Percentiles rank a stretch among this genome's conserved stretches.
These are phyloP conservation scores for Zymoseptoria tritici DNA, from an alignment of 2,329 filamentous ascomycete species.

Conservation along the genomic window DNA sequence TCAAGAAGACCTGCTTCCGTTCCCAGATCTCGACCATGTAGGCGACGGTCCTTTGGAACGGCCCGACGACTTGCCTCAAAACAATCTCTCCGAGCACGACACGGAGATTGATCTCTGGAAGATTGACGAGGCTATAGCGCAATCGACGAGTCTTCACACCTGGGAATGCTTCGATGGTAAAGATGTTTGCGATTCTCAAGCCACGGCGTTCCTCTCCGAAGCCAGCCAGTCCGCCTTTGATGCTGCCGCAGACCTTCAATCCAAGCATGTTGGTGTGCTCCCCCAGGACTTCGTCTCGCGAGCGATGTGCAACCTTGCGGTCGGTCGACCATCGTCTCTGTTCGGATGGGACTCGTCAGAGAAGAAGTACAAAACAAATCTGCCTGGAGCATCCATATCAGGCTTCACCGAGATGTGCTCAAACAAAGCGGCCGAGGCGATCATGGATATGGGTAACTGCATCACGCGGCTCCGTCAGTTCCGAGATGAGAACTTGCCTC, in stretches of 20 bases:
- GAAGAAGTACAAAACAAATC: slow-evolving; percentile 43
- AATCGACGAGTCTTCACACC: slow-evolving; percentile 45
- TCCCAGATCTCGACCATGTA: slow-evolving; percentile 35
- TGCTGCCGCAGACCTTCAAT: slow-evolving; percentile 46
- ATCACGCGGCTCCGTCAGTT: slow-evolving; percentile 16
- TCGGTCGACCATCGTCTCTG: slow-evolving; percentile 65
- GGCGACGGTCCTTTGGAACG: slow-evolving; percentile 22
- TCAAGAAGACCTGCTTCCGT: slow-evolving; percentile 12
- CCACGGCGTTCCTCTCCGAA: slow-evolving; percentile 57
- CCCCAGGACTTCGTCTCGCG: slow-evolving; percentile 32
- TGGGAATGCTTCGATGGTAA: slow-evolving; percentile 58
- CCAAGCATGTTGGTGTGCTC: slow-evolving; percentile 33
- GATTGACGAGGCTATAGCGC: slow-evolving; percentile 28
- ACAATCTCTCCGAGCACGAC: background rate
- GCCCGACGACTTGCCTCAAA: slow-evolving; percentile 21
- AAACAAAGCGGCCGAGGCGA: slow-evolving; percentile 46
- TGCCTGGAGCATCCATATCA: slow-evolving; percentile 41
- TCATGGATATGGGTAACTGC: slow-evolving; percentile 33
- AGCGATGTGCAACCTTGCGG: slow-evolving; percentile 57
- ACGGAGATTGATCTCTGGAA: slow-evolving; percentile 36
- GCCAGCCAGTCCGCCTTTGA: slow-evolving; percentile 60
- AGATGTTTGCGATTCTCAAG: slow-evolving; percentile 30
- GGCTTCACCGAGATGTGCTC: slow-evolving; percentile 44
- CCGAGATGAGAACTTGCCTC: slow-evolving; percentile 3
- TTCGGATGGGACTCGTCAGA: slow-evolving; percentile 54